Evolutionary conservation across 306 rosid genomes (phyloP), one percentile per base, ranked within the genome.

Genomic region (Citrullus colocynthis): DNA sequence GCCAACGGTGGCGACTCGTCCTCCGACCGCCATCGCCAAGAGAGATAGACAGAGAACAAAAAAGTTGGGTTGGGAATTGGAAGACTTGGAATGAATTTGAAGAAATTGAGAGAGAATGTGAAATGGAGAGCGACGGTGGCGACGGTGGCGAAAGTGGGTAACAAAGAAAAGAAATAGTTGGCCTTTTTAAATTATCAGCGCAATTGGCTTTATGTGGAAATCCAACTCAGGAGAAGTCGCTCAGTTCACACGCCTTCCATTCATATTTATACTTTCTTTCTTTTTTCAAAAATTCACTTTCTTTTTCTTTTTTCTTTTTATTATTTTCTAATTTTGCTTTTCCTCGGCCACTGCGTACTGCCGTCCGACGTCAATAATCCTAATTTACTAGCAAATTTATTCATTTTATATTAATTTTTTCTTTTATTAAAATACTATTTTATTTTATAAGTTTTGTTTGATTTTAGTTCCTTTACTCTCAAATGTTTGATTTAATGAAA

Each of bases 21-120:
- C 80, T 84, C 85, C 76, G 80, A 62, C 54, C 59, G 6, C 56
- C 92, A 89, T 89, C 37, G 37, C 63, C 39, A 24, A 49, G 30
- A 30, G 9, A 21, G 2, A 1, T 10, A 30, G 44, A 12, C 42
- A 42, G 49, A 5, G 16, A 39, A 49, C 0, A 1, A 4, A 3
- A 48, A 42, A 42, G 13, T 48, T 48, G 54, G 16, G 1, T 52
- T 52, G 16, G 20, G 57, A 52, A 52, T 15, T 15, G 2, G 54
- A 49, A 49, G 15, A 49, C 17, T 11, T 5, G 52, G 54, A 49
- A n/a, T n/a, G 74, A n/a, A 42, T 21, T 21, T 21, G 58, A 71
- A 24, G 76, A 44, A 14, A 51, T 30, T 5, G 59, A 72, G 16
- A 70, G 57, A 45, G 34, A 71, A 7, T 71, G 76, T 71, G 76